These are phyloP conservation scores for Coniferiporia sulphurascens DNA, from an alignment of 1,284 basidiomycete species.

Conservation along the genomic window DNA sequence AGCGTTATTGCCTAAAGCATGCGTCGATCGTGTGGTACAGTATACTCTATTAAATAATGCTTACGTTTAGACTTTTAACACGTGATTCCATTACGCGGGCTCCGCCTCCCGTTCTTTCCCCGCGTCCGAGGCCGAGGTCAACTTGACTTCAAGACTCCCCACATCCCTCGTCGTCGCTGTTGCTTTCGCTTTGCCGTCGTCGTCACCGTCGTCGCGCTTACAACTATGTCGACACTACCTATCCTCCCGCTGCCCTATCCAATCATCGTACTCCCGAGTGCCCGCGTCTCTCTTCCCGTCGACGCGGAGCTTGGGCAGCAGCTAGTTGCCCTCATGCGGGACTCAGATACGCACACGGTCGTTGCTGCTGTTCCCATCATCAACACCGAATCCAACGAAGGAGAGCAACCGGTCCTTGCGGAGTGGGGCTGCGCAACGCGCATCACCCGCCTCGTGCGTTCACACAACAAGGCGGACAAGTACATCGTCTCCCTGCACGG, in stretches of 20 bases:
- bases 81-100: constrained; percentile 51
- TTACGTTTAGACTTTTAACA: constrained; percentile 78
- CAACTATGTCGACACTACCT: constrained; percentile 36
- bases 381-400: constrained; percentile 24
- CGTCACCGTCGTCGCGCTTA: not conserved
- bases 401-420: constrained; percentile 30
- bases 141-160: not conserved
- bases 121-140: not conserved
- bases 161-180: not conserved
- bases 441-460: constrained; percentile 57
- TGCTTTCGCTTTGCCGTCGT: not conserved
- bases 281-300: constrained; percentile 58
- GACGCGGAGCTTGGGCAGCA: constrained; percentile 51
- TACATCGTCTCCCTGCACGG: constrained; percentile 66
- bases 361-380: constrained; percentile 60
- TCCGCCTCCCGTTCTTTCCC: not conserved
- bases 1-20: too few species aligned
- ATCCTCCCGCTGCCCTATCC: constrained; percentile 61
- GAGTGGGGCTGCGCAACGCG: constrained; percentile 49
- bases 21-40: too few species aligned
- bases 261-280: constrained; percentile 60
- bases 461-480: constrained; percentile 40
- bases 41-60: constrained; percentile 35
- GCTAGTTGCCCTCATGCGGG: constrained; percentile 54
- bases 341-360: constrained; percentile 55